A percentile compares a stretch with the other conserved stretches of the same genome.
Evolutionary conservation across 805 yeast genomes (phyloP).

Genomic region (Saturnispora diversa): DNA sequence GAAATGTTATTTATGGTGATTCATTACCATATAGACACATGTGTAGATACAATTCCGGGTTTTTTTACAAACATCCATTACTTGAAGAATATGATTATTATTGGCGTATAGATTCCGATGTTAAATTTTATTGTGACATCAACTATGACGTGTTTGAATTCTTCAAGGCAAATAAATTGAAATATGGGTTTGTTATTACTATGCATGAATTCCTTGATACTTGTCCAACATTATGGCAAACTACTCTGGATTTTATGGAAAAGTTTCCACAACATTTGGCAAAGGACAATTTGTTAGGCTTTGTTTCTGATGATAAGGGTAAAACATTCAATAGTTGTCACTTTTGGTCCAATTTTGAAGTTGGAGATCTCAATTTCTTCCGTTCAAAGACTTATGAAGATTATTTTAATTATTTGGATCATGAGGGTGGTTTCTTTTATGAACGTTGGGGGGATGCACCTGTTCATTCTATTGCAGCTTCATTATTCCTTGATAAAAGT

Average conservation of each 20-base stretch:
- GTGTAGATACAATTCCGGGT: slow-evolving; percentile 88
- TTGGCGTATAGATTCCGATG: slow-evolving; percentile 91
- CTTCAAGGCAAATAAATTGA: slow-evolving; percentile 67
- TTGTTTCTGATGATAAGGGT: slow-evolving; percentile 62
- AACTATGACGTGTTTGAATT: slow-evolving; percentile 70
- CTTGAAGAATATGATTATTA: slow-evolving; percentile 76
- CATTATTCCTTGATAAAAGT: slow-evolving; percentile 61
- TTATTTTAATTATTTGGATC: slow-evolving; percentile 66
- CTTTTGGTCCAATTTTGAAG: slow-evolving; percentile 86
- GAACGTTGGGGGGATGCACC: slow-evolving; percentile 95
- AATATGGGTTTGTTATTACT: slow-evolving; percentile 70
- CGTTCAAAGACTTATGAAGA: slow-evolving; percentile 56
- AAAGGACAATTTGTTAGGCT: slow-evolving; percentile 54
- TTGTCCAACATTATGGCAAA: slow-evolving; percentile 66
- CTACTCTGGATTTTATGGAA: slow-evolving; percentile 53
- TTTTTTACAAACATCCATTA: slow-evolving; percentile 69
- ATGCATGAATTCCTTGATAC: slow-evolving; percentile 65
- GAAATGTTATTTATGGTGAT: slow-evolving; percentile 52
- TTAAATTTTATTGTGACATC: slow-evolving; percentile 71
- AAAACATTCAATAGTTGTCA: slow-evolving; percentile 69
- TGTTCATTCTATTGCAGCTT: slow-evolving; percentile 77
- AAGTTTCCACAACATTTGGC: slow-evolving; percentile 54
- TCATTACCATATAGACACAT: slow-evolving; percentile 69
- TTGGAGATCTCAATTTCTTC: slow-evolving; percentile 67
- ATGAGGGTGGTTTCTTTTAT: slow-evolving; percentile 80